Conservation (phyloP, 164 flowering plant species). For the Annona cherimola region DNA sequence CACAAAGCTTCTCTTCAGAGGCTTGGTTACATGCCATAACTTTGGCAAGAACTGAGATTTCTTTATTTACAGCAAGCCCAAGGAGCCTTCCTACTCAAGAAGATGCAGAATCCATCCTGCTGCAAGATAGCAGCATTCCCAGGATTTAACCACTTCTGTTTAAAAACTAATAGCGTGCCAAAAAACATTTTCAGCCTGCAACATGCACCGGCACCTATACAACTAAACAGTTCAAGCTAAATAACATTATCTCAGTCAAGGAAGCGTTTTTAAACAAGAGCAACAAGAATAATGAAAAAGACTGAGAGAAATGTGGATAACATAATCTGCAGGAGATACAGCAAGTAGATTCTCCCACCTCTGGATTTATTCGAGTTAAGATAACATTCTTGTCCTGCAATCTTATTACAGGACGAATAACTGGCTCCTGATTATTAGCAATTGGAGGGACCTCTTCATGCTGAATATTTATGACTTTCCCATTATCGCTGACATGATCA, state of each 20-base stretch:
- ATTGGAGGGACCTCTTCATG: conserved; percentile 59
- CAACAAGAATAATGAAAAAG: not conserved
- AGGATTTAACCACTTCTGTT: not conserved
- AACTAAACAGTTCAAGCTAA: not conserved
- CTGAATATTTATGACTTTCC: conserved; percentile 51
- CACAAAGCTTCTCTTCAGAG: not conserved
- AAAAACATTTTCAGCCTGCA: not conserved
- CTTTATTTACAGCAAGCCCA: not conserved
- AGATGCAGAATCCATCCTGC: not conserved
- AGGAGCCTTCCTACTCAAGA: not conserved
- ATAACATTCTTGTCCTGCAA: conserved; percentile 80
- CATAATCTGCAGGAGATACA: not conserved
- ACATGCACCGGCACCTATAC: too few species aligned
- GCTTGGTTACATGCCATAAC: not conserved
- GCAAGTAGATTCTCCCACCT: conserved; percentile 44
- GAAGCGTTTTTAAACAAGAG: not conserved
- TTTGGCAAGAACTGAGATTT: not conserved
- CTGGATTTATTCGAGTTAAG: conserved; percentile 95
- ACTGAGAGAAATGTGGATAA: not conserved
- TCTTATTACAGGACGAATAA: conserved; percentile 76
- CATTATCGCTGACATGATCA: conserved; percentile 68
- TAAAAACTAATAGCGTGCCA: not conserved
- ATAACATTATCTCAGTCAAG: not conserved
- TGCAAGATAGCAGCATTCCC: not conserved
- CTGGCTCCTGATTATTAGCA: conserved; percentile 44